phyloP scores from a whole-genome alignment of 108 stramenopile species.

The Pseudonitzschia multiseries region DNA sequence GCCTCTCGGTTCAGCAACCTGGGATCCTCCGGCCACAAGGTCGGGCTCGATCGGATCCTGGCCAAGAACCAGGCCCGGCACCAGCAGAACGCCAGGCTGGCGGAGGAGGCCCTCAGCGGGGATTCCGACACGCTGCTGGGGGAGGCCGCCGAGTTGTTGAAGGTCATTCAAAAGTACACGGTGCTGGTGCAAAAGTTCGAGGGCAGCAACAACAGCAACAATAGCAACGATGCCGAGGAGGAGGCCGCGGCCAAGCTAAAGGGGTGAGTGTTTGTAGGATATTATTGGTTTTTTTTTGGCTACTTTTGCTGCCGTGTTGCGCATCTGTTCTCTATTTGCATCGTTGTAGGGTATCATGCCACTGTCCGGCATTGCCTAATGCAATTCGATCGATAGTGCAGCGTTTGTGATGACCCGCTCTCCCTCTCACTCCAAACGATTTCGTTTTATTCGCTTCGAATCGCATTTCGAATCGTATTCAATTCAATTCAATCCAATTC shows the following conservation, averaged over 20 bases:
- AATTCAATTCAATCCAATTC: too few relatives aligned
- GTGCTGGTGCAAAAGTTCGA: conserved; percentile 50
- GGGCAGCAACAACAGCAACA: conserved; percentile 8
- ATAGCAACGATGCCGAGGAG: conserved; percentile 21
- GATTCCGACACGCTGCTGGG: conserved; percentile 71
- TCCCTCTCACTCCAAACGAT: too few relatives aligned
- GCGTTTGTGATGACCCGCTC: too few relatives aligned
- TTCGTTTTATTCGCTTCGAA: too few relatives aligned
- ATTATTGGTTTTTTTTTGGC: too few relatives aligned
- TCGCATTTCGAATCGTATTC: too few relatives aligned
- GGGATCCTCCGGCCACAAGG: conserved; percentile 20
- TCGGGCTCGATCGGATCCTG: conserved; percentile 78
- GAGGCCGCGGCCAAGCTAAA: conserved; percentile 57
- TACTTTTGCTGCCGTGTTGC: too few relatives aligned
- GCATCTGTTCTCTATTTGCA: too few relatives aligned
- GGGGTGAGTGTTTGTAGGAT: neutral
- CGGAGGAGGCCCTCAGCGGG: conserved; percentile 62
- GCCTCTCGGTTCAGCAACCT: conserved; percentile 22
- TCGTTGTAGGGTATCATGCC: too few relatives aligned
- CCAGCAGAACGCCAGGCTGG: conserved; percentile 63
- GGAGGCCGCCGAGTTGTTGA: conserved; percentile 65
- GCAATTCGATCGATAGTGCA: too few relatives aligned
- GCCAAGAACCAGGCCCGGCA: conserved; percentile 61
- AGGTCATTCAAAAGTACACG: conserved; percentile 77
- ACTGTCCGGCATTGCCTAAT: too few relatives aligned